Evolutionary conservation across 371 early-diverging fungal genomes (phyloP).

Genomic region (Chytridium lagenaria): DNA sequence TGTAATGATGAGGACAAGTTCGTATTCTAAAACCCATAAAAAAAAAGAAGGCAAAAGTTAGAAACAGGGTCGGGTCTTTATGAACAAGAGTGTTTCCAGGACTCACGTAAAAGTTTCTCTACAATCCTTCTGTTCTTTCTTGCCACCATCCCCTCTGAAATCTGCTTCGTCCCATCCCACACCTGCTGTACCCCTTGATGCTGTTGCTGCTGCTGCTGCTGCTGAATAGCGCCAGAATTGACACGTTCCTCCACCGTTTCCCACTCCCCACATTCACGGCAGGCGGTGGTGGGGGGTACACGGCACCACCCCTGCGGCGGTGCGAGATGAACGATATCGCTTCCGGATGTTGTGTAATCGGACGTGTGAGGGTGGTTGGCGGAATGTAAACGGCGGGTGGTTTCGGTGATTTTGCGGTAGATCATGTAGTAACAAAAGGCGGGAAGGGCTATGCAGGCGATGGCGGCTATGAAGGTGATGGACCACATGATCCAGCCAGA

Average conservation of each 20-base stretch:
- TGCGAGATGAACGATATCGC: too few relatives aligned
- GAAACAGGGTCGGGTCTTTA: background rate
- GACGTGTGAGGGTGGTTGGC: background rate
- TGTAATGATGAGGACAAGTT: conserved; percentile 13
- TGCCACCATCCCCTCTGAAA: background rate
- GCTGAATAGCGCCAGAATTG: too few relatives aligned
- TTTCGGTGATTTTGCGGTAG: background rate
- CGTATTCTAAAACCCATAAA: conserved; percentile 19
- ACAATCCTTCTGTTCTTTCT: background rate
- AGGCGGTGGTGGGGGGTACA: background rate
- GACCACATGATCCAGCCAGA: conserved; percentile 11
- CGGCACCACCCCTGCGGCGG: background rate
- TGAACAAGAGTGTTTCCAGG: too few relatives aligned
- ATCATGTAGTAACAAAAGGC: conserved; percentile 16
- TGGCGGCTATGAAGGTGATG: conserved; percentile 3
- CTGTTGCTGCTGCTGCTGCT: background rate
- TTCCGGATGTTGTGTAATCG: background rate
- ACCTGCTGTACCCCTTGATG: background rate
- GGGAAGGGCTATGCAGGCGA: conserved; percentile 20
- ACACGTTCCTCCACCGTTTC: background rate
- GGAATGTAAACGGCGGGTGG: background rate
- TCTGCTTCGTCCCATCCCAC: background rate
- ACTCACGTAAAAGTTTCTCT: conserved; percentile 7
- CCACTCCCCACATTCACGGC: background rate
- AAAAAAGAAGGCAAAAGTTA: background rate